Evolutionary conservation across 176 grass and related monocot genomes (phyloP).

Genomic region (Eragrostis curvula): DNA sequence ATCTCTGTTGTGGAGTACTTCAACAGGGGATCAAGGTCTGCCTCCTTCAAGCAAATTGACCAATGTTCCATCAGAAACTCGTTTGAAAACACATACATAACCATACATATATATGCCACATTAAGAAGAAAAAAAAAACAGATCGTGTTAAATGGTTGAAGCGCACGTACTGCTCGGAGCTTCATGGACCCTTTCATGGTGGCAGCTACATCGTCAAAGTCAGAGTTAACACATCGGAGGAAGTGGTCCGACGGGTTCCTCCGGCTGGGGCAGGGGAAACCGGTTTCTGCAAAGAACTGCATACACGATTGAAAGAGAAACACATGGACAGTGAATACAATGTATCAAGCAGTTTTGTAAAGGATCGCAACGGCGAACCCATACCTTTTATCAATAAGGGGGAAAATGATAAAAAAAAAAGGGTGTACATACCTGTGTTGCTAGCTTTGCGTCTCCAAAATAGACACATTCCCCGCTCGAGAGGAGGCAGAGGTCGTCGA

Average conservation of each 20-base stretch:
- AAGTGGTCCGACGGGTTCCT: conserved; percentile 97
- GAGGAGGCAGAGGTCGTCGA: conserved; percentile 89
- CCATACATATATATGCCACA: background rate
- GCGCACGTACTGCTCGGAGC: conserved; percentile 58
- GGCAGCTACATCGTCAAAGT: conserved; percentile 79
- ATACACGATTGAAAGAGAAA: conserved; percentile 27
- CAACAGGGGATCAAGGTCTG: conserved; percentile 74
- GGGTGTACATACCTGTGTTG: conserved; percentile 54
- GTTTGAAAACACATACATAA: background rate
- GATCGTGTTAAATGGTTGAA: background rate
- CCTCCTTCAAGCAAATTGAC: conserved; percentile 61
- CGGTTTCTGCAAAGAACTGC: conserved; percentile 93
- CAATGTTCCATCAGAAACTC: conserved; percentile 28
- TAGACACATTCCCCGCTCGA: conserved; percentile 87
- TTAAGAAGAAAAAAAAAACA: background rate
- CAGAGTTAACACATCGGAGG: conserved; percentile 90
- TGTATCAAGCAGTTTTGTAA: background rate
- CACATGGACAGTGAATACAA: background rate
- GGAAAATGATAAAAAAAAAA: background rate
- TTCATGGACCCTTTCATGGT: conserved; percentile 94
- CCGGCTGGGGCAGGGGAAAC: conserved; percentile 86
- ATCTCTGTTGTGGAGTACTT: conserved; percentile 84
- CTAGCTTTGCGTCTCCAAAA: conserved; percentile 82
- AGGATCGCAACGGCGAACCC: background rate
- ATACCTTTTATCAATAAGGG: background rate